Evolutionary conservation across 345 rosid species (phyloP).

Genomic region (Clarkia xantiana): DNA sequence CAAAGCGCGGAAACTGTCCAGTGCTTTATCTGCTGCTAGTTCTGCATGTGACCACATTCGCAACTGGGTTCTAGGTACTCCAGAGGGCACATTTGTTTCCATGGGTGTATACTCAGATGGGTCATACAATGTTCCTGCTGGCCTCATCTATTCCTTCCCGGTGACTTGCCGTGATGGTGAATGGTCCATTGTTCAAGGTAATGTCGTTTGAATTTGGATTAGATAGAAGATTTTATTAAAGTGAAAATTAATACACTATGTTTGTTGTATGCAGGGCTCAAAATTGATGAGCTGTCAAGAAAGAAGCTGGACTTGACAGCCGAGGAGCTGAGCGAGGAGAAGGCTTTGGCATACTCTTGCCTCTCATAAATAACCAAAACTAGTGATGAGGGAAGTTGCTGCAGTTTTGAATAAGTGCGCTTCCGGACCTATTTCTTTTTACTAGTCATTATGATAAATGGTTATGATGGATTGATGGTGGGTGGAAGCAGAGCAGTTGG

Average conservation of each 20-base stretch:
- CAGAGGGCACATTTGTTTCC: constrained; percentile 96
- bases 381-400: no score
- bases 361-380: constrained; percentile 31
- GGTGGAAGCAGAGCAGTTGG: no score
- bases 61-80: constrained; percentile 99
- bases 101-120: constrained; percentile 99
- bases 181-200: constrained; percentile 93
- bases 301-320: constrained; percentile 91
- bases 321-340: constrained; percentile 82
- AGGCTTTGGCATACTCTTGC: constrained; percentile 92
- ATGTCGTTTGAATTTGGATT: background rate
- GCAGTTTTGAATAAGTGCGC: no score
- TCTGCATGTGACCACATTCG: constrained; percentile 97
- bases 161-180: constrained; percentile 80
- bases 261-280: constrained; percentile 31
- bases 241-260: no score
- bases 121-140: constrained; percentile 91
- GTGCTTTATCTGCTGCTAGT: constrained; percentile 98
- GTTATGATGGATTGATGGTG: no score
- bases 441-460: no score
- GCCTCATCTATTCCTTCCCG: constrained; percentile 93
- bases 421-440: no score
- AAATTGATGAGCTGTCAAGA: constrained; percentile 80
- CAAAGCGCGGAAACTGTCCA: constrained; percentile 86
- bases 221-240: no score